Evolutionary conservation across 768 basidiomycete genomes (phyloP), one percentile per base, ranked within the genome.

Genomic region (Zangia roseola): DNA sequence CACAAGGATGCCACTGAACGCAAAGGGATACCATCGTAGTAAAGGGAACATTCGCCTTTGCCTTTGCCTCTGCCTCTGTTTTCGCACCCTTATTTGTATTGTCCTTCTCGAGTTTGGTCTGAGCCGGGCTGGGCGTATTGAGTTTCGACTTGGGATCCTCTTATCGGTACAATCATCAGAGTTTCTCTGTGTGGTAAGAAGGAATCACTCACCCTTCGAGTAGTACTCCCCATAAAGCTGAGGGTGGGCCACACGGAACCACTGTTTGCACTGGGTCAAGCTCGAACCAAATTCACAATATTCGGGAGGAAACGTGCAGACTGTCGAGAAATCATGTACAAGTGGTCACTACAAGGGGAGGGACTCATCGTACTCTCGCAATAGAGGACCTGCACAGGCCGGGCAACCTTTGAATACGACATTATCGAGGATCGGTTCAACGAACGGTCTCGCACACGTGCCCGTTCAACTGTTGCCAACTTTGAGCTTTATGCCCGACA

Each of bases 261-360:
- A 94, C 53, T 91, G 83, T 68, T 97, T 97, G 73, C 95, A 97
- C 66, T 80, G 82, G 19, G 93, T 91, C 47, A 94, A 60, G 54
- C 84, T 86, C 20, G 87, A 83, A 12, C 93, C 92, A 59, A 98
- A 99, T 71, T 97, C 93, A 73, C 95, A 99, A 72, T 94, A 98
- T 73, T 99, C 95, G 26, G 84, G 79, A 1, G 95, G 95, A 64
- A 87, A 88, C 10, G 86, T 77, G 81, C 95, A 98, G 35, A 98
- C 91, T 88, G 35, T 19, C 8, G 41, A 49, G 48, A 43, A 36
- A 30, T 41, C n/a, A 31, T 17, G 34, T 20, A 55, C 9, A 55
- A 33, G 21, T 4, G 16, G 16, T n/a, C 12, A 21, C 25, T 23
- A 10, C 1, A 6, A 6, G 17, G 14, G 10, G n/a, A 26, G 13